Evolutionary conservation across 2,329 filamentous ascomycete species (phyloP).

Genomic region (Rhynchosporium graminicola): DNA sequence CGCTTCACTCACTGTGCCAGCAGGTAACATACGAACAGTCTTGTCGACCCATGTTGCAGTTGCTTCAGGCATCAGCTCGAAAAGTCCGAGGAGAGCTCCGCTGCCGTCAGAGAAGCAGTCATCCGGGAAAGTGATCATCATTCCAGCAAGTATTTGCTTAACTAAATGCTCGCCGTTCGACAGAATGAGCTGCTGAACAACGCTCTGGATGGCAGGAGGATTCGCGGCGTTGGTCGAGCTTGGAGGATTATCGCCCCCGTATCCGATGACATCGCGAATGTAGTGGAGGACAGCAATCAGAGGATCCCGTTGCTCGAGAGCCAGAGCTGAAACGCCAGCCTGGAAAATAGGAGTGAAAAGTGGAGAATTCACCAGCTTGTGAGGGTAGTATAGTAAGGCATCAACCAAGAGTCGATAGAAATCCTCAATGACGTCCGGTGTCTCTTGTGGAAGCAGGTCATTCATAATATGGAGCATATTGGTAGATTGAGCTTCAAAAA

Average conservation of each 20-base stretch:
- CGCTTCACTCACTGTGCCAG: conserved; percentile 74
- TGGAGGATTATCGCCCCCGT: conserved; percentile 75
- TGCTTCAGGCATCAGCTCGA: conserved; percentile 80
- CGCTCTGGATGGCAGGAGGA: conserved; percentile 70
- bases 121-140: conserved; percentile 98
- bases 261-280: conserved; percentile 85
- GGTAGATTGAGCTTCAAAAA: conserved; percentile 91
- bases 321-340: conserved; percentile 82
- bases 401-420: conserved; percentile 94
- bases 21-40: conserved; percentile 81
- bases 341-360: conserved; percentile 83
- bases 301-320: conserved; percentile 87
- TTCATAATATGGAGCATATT: conserved; percentile 88
- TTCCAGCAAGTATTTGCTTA: conserved; percentile 88
- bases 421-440: conserved; percentile 63
- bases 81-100: conserved; percentile 85
- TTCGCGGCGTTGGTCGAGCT: conserved; percentile 57
- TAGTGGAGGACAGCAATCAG: conserved; percentile 91
- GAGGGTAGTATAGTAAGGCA: conserved; percentile 88
- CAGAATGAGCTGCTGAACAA: conserved; percentile 71
- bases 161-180: conserved; percentile 75
- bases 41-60: conserved; percentile 80
- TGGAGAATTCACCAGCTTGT: conserved; percentile 75
- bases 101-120: conserved; percentile 96
- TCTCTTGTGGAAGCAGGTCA: conserved; percentile 65